Percentiles rank a stretch among this genome's conserved stretches.
Conservation (phyloP, 495 filamentous ascomycete species). For the Evernia prunastri region DNA sequence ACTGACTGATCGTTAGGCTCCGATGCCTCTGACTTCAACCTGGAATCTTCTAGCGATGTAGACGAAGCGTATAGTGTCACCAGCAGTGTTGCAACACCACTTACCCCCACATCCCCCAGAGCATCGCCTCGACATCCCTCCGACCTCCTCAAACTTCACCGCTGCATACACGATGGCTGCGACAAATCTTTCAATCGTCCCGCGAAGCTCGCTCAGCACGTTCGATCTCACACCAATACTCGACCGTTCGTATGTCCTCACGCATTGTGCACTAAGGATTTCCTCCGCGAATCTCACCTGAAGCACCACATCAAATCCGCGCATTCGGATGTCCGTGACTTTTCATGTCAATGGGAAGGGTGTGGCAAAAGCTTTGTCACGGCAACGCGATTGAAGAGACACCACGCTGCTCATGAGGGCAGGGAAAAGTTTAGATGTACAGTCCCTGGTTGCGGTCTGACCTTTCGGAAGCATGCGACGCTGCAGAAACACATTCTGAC, state of each 20-base stretch:
- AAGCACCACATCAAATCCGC: slow-evolving; percentile 74
- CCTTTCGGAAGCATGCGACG: slow-evolving; percentile 84
- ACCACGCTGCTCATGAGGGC: slow-evolving; percentile 61
- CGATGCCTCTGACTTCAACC: neutral
- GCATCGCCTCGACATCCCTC: slow-evolving; percentile 47
- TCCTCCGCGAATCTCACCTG: slow-evolving; percentile 74
- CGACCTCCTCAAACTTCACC: slow-evolving; percentile 59
- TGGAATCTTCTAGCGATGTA: neutral
- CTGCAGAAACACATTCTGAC: slow-evolving; percentile 73
- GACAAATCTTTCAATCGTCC: slow-evolving; percentile 81
- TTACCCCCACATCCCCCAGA: slow-evolving; percentile 24
- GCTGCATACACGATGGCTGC: slow-evolving; percentile 64
- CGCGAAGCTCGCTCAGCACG: slow-evolving; percentile 67
- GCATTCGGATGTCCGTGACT: slow-evolving; percentile 64
- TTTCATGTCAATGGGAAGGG: slow-evolving; percentile 59
- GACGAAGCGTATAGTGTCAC: neutral
- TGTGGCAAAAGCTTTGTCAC: slow-evolving; percentile 80
- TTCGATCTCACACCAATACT: slow-evolving; percentile 74
- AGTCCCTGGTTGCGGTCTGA: slow-evolving; percentile 65
- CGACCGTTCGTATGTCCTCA: slow-evolving; percentile 64
- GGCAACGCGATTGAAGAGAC: slow-evolving; percentile 61
- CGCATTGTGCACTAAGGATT: slow-evolving; percentile 68
- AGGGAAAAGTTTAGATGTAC: slow-evolving; percentile 64
- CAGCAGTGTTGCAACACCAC: slow-evolving; percentile 18
- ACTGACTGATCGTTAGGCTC: slow-evolving; percentile 4